Percentiles rank a stretch among this genome's conserved stretches.
These are phyloP conservation scores for Beauveria asiatica DNA, from an alignment of 2,329 filamentous ascomycete species.

Conservation along the genomic window DNA sequence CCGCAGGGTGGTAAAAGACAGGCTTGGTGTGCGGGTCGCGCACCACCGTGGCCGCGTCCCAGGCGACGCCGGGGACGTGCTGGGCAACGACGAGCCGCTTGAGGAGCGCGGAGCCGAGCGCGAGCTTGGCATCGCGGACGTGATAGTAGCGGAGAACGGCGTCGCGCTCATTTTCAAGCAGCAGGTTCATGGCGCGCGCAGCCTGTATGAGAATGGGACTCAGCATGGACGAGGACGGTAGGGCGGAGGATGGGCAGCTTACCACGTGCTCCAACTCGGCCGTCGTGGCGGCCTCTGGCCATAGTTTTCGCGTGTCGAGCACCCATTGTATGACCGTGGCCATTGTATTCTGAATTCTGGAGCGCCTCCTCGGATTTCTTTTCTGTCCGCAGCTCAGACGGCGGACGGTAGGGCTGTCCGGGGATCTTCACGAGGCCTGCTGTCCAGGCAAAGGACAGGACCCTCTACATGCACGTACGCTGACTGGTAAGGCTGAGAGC, in stretches of 20 bases:
- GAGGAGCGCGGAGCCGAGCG: constrained; percentile 61
- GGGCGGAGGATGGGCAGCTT: constrained; percentile 16
- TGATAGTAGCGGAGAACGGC: constrained; percentile 54
- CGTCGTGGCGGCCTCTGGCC: constrained; percentile 43
- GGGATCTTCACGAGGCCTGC: not conserved
- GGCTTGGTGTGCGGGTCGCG: constrained; percentile 49
- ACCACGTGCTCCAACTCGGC: constrained; percentile 39
- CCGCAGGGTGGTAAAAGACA: constrained; percentile 41
- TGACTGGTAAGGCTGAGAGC: not conserved
- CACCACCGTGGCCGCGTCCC: constrained; percentile 48
- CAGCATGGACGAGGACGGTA: not conserved
- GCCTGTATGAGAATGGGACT: constrained; percentile 32
- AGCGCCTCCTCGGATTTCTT: too few relatives aligned
- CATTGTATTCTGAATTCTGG: not conserved
- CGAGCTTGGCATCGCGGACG: constrained; percentile 65
- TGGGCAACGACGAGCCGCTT: constrained; percentile 60
- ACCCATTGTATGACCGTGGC: constrained; percentile 47
- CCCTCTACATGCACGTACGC: not conserved
- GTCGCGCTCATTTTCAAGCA: constrained; percentile 46
- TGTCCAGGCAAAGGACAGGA: too few relatives aligned
- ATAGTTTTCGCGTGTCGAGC: constrained; percentile 51
- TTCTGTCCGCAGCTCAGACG: not conserved
- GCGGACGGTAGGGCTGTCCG: not conserved
- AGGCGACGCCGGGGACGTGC: constrained; percentile 48
- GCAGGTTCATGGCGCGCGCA: constrained; percentile 42